A percentile compares a stretch with the other conserved stretches of the same genome.
Evolutionary conservation across 371 early-diverging fungal species (phyloP).

Genomic region (Apophysomyces ossiformis): DNA sequence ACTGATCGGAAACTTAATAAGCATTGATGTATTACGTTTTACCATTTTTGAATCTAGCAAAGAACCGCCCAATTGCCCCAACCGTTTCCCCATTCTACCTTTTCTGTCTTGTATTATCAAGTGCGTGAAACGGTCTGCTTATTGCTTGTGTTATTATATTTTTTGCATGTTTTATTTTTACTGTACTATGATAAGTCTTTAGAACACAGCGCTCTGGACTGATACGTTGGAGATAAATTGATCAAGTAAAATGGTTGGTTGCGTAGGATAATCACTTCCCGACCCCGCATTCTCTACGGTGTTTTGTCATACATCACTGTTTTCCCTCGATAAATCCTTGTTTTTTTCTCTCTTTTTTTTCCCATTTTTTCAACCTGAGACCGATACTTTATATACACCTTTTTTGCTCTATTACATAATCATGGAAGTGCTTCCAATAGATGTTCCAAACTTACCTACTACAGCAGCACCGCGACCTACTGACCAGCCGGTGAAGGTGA

Average conservation of each 20-base stretch:
- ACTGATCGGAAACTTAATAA: too few relatives aligned
- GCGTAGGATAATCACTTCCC: conserved; percentile 15
- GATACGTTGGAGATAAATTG: background rate
- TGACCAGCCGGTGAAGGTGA: conserved; percentile 41
- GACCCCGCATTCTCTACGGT: background rate
- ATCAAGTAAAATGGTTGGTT: background rate
- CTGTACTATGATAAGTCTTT: too few relatives aligned
- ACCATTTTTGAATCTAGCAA: too few relatives aligned
- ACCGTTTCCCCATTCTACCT: too few relatives aligned
- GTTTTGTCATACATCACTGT: background rate
- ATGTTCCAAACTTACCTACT: background rate
- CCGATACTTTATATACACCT: background rate
- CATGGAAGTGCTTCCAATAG: background rate
- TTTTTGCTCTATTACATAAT: background rate
- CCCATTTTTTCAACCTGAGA: background rate
- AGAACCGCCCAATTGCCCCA: too few relatives aligned
- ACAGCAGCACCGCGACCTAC: background rate
- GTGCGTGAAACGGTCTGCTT: too few relatives aligned
- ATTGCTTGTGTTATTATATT: too few relatives aligned
- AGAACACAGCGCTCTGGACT: too few relatives aligned
- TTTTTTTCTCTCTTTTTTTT: background rate
- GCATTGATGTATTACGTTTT: too few relatives aligned
- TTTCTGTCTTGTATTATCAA: too few relatives aligned
- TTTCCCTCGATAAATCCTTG: background rate
- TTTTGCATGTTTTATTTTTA: too few relatives aligned